These are phyloP conservation scores for Vanrija pseudolonga DNA, from an alignment of 1,284 basidiomycete species.

Conservation along the genomic window DNA sequence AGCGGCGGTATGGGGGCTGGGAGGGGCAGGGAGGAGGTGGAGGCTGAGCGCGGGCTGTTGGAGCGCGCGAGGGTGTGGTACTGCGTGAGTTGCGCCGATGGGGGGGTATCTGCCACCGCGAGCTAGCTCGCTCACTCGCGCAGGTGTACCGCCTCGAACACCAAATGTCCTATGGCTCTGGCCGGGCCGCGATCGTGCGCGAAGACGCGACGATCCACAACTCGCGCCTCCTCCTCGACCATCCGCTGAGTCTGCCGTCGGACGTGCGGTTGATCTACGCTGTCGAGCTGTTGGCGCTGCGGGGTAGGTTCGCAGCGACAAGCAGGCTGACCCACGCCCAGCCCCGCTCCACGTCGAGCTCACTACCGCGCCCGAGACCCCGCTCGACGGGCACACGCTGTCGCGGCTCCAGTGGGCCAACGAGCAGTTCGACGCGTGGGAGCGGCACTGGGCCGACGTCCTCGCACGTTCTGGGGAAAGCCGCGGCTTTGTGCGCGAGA, in stretches of 20 bases:
- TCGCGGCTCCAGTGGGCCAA: slow-evolving; percentile 27
- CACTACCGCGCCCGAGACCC: slow-evolving; percentile 18
- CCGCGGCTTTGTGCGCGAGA: slow-evolving; percentile 20
- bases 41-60: slow-evolving; percentile 67
- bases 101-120: background rate
- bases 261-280: slow-evolving; percentile 86
- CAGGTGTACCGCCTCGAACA: slow-evolving; percentile 76
- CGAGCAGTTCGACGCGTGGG: slow-evolving; percentile 29
- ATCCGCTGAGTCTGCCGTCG: slow-evolving; percentile 79
- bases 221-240: slow-evolving; percentile 67
- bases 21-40: slow-evolving; percentile 53
- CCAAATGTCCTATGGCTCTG: slow-evolving; percentile 85
- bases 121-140: background rate
- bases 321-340: background rate
- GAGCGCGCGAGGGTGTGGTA: slow-evolving; percentile 76
- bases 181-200: slow-evolving; percentile 77
- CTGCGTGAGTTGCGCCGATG: slow-evolving; percentile 45
- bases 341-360: slow-evolving; percentile 23
- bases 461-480: slow-evolving; percentile 11
- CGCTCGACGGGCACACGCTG: slow-evolving; percentile 23
- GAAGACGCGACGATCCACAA: slow-evolving; percentile 79
- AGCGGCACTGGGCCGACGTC: slow-evolving; percentile 25
- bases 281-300: slow-evolving; percentile 37
- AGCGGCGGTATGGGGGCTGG: slow-evolving; percentile 62
- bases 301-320: background rate